Percentiles rank a stretch among this genome's conserved stretches.
These are phyloP conservation scores for Aspergillus fijiensis DNA, from an alignment of 2,329 filamentous ascomycete genomes.

Conservation along the genomic window DNA sequence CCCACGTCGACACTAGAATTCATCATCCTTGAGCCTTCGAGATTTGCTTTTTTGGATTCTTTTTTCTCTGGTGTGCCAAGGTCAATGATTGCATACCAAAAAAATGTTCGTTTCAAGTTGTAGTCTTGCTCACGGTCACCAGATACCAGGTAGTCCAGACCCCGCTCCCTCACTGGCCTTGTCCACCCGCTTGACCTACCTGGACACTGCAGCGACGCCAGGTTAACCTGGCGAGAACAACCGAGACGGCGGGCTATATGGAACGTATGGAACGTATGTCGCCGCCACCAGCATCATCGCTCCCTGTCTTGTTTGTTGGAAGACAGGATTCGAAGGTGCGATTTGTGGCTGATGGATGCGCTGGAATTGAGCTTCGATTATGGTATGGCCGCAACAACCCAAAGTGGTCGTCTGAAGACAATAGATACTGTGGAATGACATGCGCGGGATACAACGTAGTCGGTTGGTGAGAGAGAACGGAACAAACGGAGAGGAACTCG, in stretches of 20 bases:
- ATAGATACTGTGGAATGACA: not conserved
- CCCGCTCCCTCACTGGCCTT: constrained; percentile 6
- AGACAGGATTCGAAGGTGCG: not conserved
- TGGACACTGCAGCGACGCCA: constrained; percentile 12
- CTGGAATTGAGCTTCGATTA: not conserved
- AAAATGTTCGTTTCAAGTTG: constrained; percentile 9
- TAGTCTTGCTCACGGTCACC: constrained; percentile 14
- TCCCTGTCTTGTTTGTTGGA: not conserved
- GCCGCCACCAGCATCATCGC: constrained; percentile 9
- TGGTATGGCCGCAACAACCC: too few relatives aligned
- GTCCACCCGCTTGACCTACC: constrained; percentile 11
- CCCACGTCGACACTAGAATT: constrained; percentile 2
- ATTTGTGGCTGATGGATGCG: constrained; percentile 3
- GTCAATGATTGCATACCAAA: constrained; percentile 1
- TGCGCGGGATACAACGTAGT: not conserved
- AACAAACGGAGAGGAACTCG: not conserved
- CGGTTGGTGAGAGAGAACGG: not conserved
- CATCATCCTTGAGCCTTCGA: constrained; percentile 2
- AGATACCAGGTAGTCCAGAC: constrained; percentile 10
- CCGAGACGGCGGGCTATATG: constrained; percentile 2
- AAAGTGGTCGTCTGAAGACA: too few relatives aligned
- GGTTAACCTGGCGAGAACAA: constrained; percentile 3
- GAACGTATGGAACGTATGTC: constrained; percentile 6
- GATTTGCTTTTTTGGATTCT: constrained; percentile 8
- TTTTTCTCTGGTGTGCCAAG: constrained; percentile 11